Percentiles rank a stretch among this genome's conserved stretches.
These are phyloP conservation scores for Vicia villosa DNA, from an alignment of 306 rosid species.

Conservation along the genomic window DNA sequence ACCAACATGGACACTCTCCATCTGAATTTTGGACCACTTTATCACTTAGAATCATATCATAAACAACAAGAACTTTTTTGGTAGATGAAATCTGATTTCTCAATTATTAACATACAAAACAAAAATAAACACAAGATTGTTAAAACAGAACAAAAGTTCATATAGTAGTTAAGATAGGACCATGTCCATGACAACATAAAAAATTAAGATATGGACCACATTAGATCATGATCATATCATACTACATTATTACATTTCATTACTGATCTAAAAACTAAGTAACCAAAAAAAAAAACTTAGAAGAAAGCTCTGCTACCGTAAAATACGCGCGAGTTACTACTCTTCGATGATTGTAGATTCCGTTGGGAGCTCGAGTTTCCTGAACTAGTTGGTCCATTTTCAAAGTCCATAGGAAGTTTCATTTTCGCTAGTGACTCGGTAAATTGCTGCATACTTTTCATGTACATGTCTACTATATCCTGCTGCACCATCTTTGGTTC, in stretches of 20 bases:
- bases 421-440: slow-evolving; percentile 92
- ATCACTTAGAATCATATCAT: slow-evolving; percentile 32
- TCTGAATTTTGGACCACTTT: slow-evolving; percentile 51
- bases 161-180: slow-evolving; percentile 42
- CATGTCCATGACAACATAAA: slow-evolving; percentile 53
- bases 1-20: slow-evolving; percentile 15
- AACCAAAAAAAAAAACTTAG: slow-evolving; percentile 53
- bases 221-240: slow-evolving; percentile 34
- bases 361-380: slow-evolving; percentile 80
- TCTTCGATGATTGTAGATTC: slow-evolving; percentile 58
- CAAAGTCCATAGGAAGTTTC: slow-evolving; percentile 93
- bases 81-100: slow-evolving; percentile 35
- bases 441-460: slow-evolving; percentile 98
- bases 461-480: slow-evolving; percentile 93
- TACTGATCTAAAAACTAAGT: slow-evolving; percentile 60
- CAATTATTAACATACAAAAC: slow-evolving; percentile 42
- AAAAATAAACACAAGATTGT: no score
- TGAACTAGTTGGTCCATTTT: slow-evolving; percentile 68
- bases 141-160: slow-evolving; percentile 40
- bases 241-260: slow-evolving; percentile 62
- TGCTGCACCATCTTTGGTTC: slow-evolving; percentile 85
- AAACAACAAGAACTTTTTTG: background rate
- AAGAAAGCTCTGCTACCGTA: slow-evolving; percentile 98
- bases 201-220: slow-evolving; percentile 54
- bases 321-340: slow-evolving; percentile 68